Percentiles rank a stretch among this genome's conserved stretches.
Evolutionary conservation across 306 rosid species (phyloP).

Genomic region (Luffa aegyptiaca): DNA sequence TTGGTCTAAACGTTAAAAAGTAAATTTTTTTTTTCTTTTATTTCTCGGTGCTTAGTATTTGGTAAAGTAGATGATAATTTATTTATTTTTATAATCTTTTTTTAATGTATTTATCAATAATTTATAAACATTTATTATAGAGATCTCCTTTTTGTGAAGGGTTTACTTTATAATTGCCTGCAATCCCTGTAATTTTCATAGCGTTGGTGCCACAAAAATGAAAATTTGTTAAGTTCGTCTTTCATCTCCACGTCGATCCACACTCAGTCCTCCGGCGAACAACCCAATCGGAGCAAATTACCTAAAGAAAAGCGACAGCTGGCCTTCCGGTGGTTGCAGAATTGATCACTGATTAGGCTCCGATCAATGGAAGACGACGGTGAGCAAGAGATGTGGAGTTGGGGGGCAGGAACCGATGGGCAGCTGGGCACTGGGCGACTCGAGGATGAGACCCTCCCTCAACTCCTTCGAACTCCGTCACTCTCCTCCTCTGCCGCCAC

Average conservation of each 20-base stretch:
- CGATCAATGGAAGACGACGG: conserved; percentile 3
- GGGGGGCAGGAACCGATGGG: conserved; percentile 97
- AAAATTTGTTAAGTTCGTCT: neutral
- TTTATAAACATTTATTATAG: too few species aligned
- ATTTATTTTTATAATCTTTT: too few species aligned
- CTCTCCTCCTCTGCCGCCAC: conserved; percentile 25
- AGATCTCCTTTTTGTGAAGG: neutral
- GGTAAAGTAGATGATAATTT: too few species aligned
- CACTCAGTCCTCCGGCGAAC: neutral
- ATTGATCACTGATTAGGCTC: neutral
- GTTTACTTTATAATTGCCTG: neutral
- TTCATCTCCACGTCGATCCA: neutral
- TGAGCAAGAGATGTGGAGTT: conserved; percentile 55
- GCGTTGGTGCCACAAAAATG: neutral
- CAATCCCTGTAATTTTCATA: neutral
- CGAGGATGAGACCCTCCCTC: conserved; percentile 58
- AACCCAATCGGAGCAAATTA: neutral
- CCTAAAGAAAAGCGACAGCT: neutral
- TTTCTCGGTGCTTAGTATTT: too few species aligned
- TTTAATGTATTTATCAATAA: too few species aligned
- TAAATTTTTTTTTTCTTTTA: too few species aligned
- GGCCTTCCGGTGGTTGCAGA: too few species aligned
- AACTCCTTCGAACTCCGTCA: conserved; percentile 36
- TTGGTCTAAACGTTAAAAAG: too few species aligned
- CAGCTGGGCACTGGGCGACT: conserved; percentile 55